phyloP scores from a whole-genome alignment of 495 filamentous ascomycete species.

The Apiosordaria backusii region DNA sequence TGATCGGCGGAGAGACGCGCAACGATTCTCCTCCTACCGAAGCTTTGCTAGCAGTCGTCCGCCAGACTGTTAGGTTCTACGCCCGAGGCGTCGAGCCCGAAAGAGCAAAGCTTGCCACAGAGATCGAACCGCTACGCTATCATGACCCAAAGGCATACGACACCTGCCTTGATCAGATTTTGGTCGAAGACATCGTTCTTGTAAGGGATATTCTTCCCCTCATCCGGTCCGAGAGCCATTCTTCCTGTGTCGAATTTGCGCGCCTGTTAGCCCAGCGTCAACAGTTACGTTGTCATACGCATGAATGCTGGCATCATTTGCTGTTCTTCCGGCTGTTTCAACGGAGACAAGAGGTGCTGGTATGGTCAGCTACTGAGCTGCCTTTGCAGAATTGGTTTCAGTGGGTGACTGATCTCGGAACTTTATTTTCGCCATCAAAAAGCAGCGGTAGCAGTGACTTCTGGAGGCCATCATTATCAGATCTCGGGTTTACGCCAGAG shows the following conservation, averaged over 20 bases:
- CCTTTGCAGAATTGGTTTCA: conserved; percentile 13
- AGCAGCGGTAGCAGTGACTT: background rate
- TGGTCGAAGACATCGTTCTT: conserved; percentile 16
- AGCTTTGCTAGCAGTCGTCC: conserved; percentile 10
- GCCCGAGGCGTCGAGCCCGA: conserved; percentile 10
- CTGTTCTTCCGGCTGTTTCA: conserved; percentile 13
- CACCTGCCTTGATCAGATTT: conserved; percentile 13
- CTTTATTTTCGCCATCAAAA: conserved; percentile 10
- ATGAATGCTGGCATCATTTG: conserved; percentile 18
- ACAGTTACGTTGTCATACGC: conserved; percentile 4
- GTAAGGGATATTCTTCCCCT: conserved; percentile 12
- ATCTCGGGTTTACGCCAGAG: conserved; percentile 7
- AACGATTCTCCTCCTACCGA: conserved; percentile 7
- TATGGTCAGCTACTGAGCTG: conserved; percentile 17
- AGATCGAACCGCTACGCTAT: conserved; percentile 5
- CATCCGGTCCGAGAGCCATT: conserved; percentile 9
- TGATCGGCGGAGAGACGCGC: conserved; percentile 9
- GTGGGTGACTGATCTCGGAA: conserved; percentile 16
- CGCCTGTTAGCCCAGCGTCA: conserved; percentile 11
- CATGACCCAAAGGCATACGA: conserved; percentile 9
- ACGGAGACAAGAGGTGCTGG: conserved; percentile 7
- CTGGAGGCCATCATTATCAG: conserved; percentile 1
- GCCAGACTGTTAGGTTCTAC: conserved; percentile 14
- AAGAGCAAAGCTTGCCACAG: conserved; percentile 12
- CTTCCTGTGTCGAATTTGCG: conserved; percentile 16